These are phyloP conservation scores for Powellomyces hirtus DNA, from an alignment of 192 early-diverging fungal species.

Conservation along the genomic window DNA sequence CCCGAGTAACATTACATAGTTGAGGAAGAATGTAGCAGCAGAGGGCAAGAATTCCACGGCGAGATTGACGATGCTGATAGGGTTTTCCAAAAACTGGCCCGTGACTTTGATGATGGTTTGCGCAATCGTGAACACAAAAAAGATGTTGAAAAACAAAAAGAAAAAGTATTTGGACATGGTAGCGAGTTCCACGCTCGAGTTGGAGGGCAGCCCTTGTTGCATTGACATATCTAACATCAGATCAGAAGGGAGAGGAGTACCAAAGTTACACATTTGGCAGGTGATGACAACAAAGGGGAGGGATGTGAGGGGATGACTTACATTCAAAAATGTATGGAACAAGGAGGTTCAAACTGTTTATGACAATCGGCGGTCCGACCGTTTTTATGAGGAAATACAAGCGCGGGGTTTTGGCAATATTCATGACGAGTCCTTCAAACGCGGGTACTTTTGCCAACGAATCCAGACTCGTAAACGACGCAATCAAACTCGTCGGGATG, in stretches of 20 bases:
- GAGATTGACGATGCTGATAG: constrained; percentile 31
- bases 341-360: constrained; percentile 25
- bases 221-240: constrained; percentile 24
- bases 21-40: constrained; percentile 51
- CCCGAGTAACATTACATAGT: constrained; percentile 30
- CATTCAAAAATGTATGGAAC: constrained; percentile 50
- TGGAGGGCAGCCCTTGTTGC: constrained; percentile 34
- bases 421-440: constrained; percentile 15
- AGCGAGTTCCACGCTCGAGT: constrained; percentile 32
- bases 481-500: constrained; percentile 37
- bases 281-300: background rate
- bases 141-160: constrained; percentile 55
- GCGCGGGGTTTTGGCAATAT: constrained; percentile 13
- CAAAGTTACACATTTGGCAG: background rate
- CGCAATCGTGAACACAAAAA: constrained; percentile 47
- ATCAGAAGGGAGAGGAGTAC: background rate
- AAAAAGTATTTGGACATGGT: constrained; percentile 48
- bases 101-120: constrained; percentile 19
- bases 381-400: constrained; percentile 33
- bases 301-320: constrained; percentile 15
- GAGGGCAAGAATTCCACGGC: constrained; percentile 35
- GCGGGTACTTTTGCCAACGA: constrained; percentile 24
- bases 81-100: constrained; percentile 33
- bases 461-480: constrained; percentile 35
- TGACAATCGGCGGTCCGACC: constrained; percentile 37